Evolutionary conservation across 2,329 filamentous ascomycete genomes (phyloP).

Genomic region (Alternaria sp.): DNA sequence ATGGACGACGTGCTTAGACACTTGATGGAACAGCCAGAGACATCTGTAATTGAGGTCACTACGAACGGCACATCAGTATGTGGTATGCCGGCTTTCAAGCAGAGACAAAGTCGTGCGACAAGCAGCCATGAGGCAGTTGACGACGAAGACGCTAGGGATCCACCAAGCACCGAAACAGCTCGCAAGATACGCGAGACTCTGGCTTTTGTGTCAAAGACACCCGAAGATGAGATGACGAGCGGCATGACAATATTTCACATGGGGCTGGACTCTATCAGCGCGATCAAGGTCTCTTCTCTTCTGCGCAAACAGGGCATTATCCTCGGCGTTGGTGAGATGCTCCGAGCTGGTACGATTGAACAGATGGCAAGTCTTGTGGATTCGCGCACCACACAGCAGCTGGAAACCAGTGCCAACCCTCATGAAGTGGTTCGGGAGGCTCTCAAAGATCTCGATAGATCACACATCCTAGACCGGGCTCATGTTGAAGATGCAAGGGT

Average conservation of each 20-base stretch:
- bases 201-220: slow-evolving; percentile 65
- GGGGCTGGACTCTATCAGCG: slow-evolving; percentile 89
- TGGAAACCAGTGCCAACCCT: slow-evolving; percentile 4
- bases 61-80: slow-evolving; percentile 67
- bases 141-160: not conserved
- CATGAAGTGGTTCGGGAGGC: slow-evolving; percentile 14
- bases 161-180: slow-evolving; percentile 43
- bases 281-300: slow-evolving; percentile 80
- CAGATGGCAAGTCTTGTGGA: slow-evolving; percentile 63
- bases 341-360: slow-evolving; percentile 68
- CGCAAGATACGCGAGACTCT: slow-evolving; percentile 55
- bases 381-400: slow-evolving; percentile 1
- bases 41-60: slow-evolving; percentile 63
- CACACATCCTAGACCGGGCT: slow-evolving; percentile 48
- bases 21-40: slow-evolving; percentile 59
- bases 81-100: slow-evolving; percentile 60
- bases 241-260: slow-evolving; percentile 78
- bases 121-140: not conserved
- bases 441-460: slow-evolving; percentile 50
- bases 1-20: slow-evolving; percentile 66
- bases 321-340: slow-evolving; percentile 73
- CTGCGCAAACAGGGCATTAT: slow-evolving; percentile 68
- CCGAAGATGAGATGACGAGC: slow-evolving; percentile 63
- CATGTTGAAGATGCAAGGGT: slow-evolving; percentile 56
- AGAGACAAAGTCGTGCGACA: not conserved